A percentile compares a stretch with the other conserved stretches of the same genome.
Evolutionary conservation across 2,329 filamentous ascomycete species (phyloP).

Genomic region (Rhynchosporium agropyri): DNA sequence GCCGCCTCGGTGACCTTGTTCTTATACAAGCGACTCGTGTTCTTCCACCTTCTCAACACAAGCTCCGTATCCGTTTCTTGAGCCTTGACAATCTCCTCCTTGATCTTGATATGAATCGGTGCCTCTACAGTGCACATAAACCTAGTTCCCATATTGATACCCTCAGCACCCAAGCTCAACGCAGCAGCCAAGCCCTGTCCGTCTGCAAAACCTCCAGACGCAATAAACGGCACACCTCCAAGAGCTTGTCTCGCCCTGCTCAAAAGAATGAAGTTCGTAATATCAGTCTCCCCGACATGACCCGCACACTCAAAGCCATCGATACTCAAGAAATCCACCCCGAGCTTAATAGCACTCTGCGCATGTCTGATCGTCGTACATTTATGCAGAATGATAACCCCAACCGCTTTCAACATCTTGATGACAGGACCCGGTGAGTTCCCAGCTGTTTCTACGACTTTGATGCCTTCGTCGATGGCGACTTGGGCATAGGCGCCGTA

Average conservation of each 20-base stretch:
- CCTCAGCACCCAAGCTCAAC: constrained; percentile 84
- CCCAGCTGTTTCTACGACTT: constrained; percentile 89
- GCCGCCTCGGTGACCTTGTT: constrained; percentile 87
- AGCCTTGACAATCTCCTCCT: constrained; percentile 85
- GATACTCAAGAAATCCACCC: constrained; percentile 94
- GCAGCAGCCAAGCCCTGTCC: constrained; percentile 91
- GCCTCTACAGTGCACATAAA: constrained; percentile 97
- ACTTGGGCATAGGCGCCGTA: constrained; percentile 91
- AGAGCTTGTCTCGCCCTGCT: constrained; percentile 82
- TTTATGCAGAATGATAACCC: constrained; percentile 86
- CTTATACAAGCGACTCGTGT: constrained; percentile 84
- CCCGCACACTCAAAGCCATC: constrained; percentile 97
- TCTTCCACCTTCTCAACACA: constrained; percentile 87
- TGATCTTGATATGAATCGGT: constrained; percentile 91
- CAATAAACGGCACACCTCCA: constrained; percentile 81
- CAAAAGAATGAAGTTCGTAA: constrained; percentile 88
- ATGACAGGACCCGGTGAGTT: constrained; percentile 92
- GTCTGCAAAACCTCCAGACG: constrained; percentile 93
- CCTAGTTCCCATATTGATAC: constrained; percentile 97
- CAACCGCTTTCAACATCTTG: constrained; percentile 78
- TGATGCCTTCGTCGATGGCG: constrained; percentile 89
- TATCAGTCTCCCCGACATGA: constrained; percentile 84
- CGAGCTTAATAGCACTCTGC: constrained; percentile 86
- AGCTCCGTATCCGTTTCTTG: constrained; percentile 91
- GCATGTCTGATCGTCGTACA: constrained; percentile 97